Evolutionary conservation across 768 basidiomycete species (phyloP).

Genomic region (Lentinula sp.): DNA sequence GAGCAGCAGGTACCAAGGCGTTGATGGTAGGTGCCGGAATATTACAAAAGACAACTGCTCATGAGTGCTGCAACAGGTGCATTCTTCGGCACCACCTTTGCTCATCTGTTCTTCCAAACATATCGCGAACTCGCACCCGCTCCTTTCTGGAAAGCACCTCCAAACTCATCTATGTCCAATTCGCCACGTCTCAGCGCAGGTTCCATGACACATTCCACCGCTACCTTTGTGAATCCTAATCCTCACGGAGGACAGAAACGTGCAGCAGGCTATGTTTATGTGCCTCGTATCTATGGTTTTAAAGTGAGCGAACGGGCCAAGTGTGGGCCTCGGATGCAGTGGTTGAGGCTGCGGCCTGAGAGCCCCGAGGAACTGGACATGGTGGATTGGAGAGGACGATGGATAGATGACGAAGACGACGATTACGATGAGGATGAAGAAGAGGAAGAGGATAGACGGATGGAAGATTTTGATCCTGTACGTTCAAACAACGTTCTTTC

Average conservation of each 20-base stretch:
- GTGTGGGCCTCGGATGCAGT: slow-evolving; percentile 94
- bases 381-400: slow-evolving; percentile 88
- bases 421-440: slow-evolving; percentile 65
- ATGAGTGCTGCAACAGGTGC: slow-evolving; percentile 53
- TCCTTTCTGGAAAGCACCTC: slow-evolving; percentile 80
- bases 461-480: slow-evolving; percentile 87
- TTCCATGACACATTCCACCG: slow-evolving; percentile 33
- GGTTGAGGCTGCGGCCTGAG: slow-evolving; percentile 86
- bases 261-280: slow-evolving; percentile 81
- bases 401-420: slow-evolving; percentile 70
- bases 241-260: slow-evolving; percentile 85
- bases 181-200: slow-evolving; percentile 47
- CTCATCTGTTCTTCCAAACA: slow-evolving; percentile 96
- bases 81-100: slow-evolving; percentile 99
- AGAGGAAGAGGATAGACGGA: slow-evolving; percentile 55
- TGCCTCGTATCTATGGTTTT: slow-evolving; percentile 94
- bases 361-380: slow-evolving; percentile 72
- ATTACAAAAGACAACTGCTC: background rate
- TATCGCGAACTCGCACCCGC: slow-evolving; percentile 94
- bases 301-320: slow-evolving; percentile 93
- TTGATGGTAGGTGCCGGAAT: slow-evolving; percentile 67
- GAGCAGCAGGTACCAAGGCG: slow-evolving; percentile 90
- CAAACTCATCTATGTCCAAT: slow-evolving; percentile 49
- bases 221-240: slow-evolving; percentile 82
- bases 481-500: slow-evolving; percentile 14